Evolutionary conservation across 495 filamentous ascomycete genomes (phyloP), one percentile per base, ranked within the genome.

Genomic region (Emericellopsis terricola): DNA sequence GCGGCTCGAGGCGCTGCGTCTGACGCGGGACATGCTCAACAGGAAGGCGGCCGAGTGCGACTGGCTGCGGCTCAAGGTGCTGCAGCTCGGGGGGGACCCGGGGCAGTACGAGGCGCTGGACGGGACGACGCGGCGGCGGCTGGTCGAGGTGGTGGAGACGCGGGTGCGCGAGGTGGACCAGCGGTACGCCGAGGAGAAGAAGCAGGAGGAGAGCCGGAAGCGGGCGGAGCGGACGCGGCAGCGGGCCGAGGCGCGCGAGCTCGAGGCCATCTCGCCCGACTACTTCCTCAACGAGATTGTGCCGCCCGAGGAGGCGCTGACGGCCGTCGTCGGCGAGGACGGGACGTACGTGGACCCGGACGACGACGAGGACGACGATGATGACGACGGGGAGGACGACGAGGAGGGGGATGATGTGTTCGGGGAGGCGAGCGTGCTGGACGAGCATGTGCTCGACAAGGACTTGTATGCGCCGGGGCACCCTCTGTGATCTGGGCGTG

Each of bases 11-110:
- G 20, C 33, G 2, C 21, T 35, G 3, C 15, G 16, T 4, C 21
- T 26, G n/a, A 35, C 33, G n/a, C 33, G 33, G 5, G 21, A n/a
- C n/a, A 20, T 35, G n/a, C 33, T 35, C 33, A 26, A 35, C 3
- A 23, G 17, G 2, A 35, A 35, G 33, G 17, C 33, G 33, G 33
- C 33, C 21, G 33, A 35, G 14, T 35, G 33, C 16, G n/a, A 13
- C 21, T 35, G 33, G 33, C 17, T 35, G n/a, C 13, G 33, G 19
- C 21, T 35, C 19, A 35, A 35, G 33, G 33, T 35, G 11, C 11
- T 35, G 5, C 20, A 20, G 33, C 21, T 35, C 13, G 33, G 33
- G 4, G 33, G 33, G 6, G 24, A n/a, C 33, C 21, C 33, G 6
- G 21, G n/a, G 6, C 20, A 35, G 1, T 35, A 23, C 19, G 16